These are phyloP conservation scores for Penicillium sp. DNA, from an alignment of 2,329 filamentous ascomycete genomes.

Conservation along the genomic window DNA sequence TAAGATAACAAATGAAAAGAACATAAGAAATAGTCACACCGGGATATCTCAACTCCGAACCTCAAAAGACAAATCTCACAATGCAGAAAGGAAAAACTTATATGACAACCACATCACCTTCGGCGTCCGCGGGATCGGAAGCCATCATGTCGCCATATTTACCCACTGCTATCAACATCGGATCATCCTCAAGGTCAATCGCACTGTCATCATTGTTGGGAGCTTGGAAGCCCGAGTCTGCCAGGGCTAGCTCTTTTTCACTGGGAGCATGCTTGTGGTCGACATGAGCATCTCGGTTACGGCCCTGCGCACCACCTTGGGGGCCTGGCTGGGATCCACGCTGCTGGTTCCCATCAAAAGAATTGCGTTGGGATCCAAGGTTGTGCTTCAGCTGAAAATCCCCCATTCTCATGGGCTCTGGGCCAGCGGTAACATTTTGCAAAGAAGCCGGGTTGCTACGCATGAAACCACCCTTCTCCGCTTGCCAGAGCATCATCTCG, in stretches of 20 bases:
- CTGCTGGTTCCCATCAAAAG: conserved; percentile 18
- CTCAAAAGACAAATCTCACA: conserved; percentile 20
- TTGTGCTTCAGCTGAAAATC: conserved; percentile 24
- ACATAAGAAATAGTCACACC: conserved; percentile 13
- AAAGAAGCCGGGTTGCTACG: conserved; percentile 46
- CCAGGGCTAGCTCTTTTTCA: conserved; percentile 47
- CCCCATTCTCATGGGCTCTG: conserved; percentile 23
- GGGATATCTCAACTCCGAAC: conserved; percentile 35
- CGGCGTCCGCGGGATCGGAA: conserved; percentile 46
- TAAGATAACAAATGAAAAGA: conserved; percentile 23
- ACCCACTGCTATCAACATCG: conserved; percentile 41
- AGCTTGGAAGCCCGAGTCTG: conserved; percentile 39
- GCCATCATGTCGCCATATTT: conserved; percentile 49
- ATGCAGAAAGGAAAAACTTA: conserved; percentile 27
- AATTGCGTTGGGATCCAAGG: conserved; percentile 15
- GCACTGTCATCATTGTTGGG: conserved; percentile 67
- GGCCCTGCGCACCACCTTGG: conserved; percentile 17
- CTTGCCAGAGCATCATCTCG: conserved; percentile 88
- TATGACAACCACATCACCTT: conserved; percentile 48
- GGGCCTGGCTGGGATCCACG: conserved; percentile 19
- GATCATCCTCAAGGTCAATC: conserved; percentile 62
- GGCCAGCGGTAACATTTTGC: conserved; percentile 26
- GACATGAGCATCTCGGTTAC: conserved; percentile 12
- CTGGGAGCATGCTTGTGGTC: conserved; percentile 21
- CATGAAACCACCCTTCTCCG: conserved; percentile 88